These are phyloP conservation scores for Cytospora piceae DNA, from an alignment of 2,329 filamentous ascomycete genomes.

Conservation along the genomic window DNA sequence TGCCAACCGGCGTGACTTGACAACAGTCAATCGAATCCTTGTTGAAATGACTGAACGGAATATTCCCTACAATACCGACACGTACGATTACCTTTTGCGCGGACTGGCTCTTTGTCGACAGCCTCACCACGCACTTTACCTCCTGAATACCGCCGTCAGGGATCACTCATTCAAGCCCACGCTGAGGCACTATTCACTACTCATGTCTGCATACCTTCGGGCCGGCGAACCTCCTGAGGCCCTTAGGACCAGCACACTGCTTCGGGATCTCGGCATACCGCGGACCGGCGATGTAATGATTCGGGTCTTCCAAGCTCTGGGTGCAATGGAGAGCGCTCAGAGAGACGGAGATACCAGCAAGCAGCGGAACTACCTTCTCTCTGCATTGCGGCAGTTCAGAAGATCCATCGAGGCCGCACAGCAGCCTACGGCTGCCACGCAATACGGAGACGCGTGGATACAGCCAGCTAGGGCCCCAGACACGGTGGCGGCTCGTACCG, in stretches of 20 bases:
- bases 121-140: conserved; percentile 52
- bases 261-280: conserved; percentile 47
- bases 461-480: conserved; percentile 32
- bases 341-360: conserved; percentile 23
- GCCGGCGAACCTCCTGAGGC: conserved; percentile 49
- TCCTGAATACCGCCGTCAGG: conserved; percentile 50
- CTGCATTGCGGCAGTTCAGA: conserved; percentile 43
- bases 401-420: conserved; percentile 35
- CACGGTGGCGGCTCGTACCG: conserved; percentile 39
- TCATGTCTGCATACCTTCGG: conserved; percentile 56
- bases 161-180: conserved; percentile 51
- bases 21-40: conserved; percentile 53
- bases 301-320: conserved; percentile 47
- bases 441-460: conserved; percentile 31
- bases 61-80: conserved; percentile 53
- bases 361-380: conserved; percentile 37
- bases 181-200: conserved; percentile 54
- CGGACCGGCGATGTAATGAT: conserved; percentile 49
- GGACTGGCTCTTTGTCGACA: conserved; percentile 55
- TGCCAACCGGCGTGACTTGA: conserved; percentile 62
- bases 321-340: conserved; percentile 22
- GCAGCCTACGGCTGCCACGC: background rate
- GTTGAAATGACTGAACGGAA: conserved; percentile 51
- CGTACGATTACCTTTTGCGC: conserved; percentile 54
- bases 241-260: conserved; percentile 46